These are phyloP conservation scores for Pisolithus tinctorius DNA, from an alignment of 768 basidiomycete genomes.

Conservation along the genomic window DNA sequence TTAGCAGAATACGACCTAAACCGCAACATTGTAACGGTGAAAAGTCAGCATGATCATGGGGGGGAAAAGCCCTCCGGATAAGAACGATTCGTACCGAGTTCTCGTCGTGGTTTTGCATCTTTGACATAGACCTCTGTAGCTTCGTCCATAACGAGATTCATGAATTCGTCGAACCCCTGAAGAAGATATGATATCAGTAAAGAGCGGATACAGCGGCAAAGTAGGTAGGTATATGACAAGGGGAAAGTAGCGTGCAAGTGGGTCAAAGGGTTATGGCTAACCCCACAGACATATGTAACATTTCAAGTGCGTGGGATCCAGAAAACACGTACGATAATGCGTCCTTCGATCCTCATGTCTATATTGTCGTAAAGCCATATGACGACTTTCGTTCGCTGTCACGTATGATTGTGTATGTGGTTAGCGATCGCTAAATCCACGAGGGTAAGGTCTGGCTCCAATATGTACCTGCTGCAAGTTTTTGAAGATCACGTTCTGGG, in stretches of 20 bases:
- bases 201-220: not conserved
- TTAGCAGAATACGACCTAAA: constrained; percentile 87
- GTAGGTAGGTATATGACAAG: not conserved
- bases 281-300: constrained; percentile 33
- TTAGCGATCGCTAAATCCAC: not conserved
- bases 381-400: constrained; percentile 72
- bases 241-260: constrained; percentile 3
- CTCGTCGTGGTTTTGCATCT: constrained; percentile 76
- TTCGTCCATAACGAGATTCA: constrained; percentile 96
- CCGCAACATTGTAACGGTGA: not conserved
- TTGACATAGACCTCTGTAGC: constrained; percentile 89
- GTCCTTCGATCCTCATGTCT: constrained; percentile 94
- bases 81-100: constrained; percentile 56
- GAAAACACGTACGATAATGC: constrained; percentile 76
- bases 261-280: constrained; percentile 2
- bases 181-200: constrained; percentile 17
- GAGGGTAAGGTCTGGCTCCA: no score
- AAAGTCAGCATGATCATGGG: constrained; percentile 1
- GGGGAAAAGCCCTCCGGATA: not conserved
- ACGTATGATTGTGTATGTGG: constrained; percentile 2
- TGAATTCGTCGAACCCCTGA: constrained; percentile 99
- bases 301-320: constrained; percentile 20
- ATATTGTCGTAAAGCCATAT: constrained; percentile 98
- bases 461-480: constrained; percentile 73
- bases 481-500: constrained; percentile 95